These are phyloP conservation scores for Solanum tarapatanum DNA, from an alignment of 257 asterid genomes.

Conservation along the genomic window DNA sequence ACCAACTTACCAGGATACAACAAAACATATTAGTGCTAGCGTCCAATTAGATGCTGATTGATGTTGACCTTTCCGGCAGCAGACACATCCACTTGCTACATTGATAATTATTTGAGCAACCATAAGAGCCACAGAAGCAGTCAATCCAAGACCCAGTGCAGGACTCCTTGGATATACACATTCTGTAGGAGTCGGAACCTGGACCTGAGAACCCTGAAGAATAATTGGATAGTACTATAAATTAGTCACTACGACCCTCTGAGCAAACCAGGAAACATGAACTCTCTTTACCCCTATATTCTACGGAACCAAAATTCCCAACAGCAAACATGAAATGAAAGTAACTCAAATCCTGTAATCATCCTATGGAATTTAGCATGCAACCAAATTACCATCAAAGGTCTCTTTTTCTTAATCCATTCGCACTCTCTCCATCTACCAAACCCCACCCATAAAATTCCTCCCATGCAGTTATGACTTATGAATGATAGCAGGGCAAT, in stretches of 20 bases:
- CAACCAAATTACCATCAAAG: background rate
- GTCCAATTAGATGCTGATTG: constrained; percentile 57
- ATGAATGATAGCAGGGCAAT: background rate
- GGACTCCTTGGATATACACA: constrained; percentile 88
- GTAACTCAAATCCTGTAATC: background rate
- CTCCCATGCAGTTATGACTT: background rate
- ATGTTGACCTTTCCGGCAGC: constrained; percentile 60
- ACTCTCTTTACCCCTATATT: background rate
- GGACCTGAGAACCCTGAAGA: constrained; percentile 57
- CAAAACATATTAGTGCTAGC: constrained; percentile 61
- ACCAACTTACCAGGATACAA: constrained; percentile 70
- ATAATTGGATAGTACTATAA: background rate
- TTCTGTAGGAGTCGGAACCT: constrained; percentile 44
- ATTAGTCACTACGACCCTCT: background rate
- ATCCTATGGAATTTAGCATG: background rate
- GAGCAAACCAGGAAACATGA: background rate
- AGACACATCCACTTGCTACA: constrained; percentile 72
- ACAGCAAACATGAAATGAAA: background rate
- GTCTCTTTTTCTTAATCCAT: background rate
- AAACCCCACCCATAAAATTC: background rate
- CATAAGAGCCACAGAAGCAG: constrained; percentile 67
- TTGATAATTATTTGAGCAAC: constrained; percentile 69
- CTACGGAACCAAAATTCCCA: background rate
- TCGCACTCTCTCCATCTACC: background rate
- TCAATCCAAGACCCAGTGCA: constrained; percentile 66